Percentiles rank a stretch among this genome's conserved stretches.
Conservation (phyloP, 1,284 basidiomycete genomes). For the Microbotryum silenes-acaulis region DNA sequence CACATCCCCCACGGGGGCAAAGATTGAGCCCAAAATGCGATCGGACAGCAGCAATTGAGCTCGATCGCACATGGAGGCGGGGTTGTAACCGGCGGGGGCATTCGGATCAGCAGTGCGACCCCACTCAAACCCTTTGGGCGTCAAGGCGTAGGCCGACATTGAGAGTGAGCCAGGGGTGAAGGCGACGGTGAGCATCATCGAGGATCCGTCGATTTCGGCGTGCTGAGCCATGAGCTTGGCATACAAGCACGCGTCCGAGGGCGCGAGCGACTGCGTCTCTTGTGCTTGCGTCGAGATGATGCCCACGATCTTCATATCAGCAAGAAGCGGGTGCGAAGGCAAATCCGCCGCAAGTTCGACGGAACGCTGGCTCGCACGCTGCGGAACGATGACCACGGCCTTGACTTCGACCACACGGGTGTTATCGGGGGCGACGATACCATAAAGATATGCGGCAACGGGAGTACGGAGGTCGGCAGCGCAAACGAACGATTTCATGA, state of each 20-base stretch:
- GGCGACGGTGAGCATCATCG: conserved; percentile 86
- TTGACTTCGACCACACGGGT: conserved; percentile 98
- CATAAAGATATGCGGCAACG: conserved; percentile 90
- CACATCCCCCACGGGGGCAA: conserved; percentile 54
- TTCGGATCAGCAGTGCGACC: conserved; percentile 60
- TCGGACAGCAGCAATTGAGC: conserved; percentile 93
- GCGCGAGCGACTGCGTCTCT: conserved; percentile 56
- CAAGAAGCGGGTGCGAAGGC: conserved; percentile 43
- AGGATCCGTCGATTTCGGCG: conserved; percentile 86
- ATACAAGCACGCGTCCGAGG: conserved; percentile 90
- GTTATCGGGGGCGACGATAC: conserved; percentile 87
- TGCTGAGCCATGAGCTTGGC: conserved; percentile 95
- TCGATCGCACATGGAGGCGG: conserved; percentile 85
- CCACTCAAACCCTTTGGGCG: conserved; percentile 89
- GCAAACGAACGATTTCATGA: conserved; percentile 88
- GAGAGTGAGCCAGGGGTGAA: conserved; percentile 98
- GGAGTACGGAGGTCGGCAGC: conserved; percentile 92
- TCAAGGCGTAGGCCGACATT: conserved; percentile 81
- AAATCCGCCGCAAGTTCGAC: conserved; percentile 73
- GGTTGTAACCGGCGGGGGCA: conserved; percentile 66
- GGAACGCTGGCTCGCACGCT: conserved; percentile 77
- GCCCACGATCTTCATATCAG: conserved; percentile 44
- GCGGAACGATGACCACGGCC: conserved; percentile 90
- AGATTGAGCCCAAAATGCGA: conserved; percentile 51
- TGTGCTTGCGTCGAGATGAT: conserved; percentile 45